These are phyloP conservation scores for Zoysia pacifica DNA, from an alignment of 176 grass and related monocot species.

Conservation along the genomic window DNA sequence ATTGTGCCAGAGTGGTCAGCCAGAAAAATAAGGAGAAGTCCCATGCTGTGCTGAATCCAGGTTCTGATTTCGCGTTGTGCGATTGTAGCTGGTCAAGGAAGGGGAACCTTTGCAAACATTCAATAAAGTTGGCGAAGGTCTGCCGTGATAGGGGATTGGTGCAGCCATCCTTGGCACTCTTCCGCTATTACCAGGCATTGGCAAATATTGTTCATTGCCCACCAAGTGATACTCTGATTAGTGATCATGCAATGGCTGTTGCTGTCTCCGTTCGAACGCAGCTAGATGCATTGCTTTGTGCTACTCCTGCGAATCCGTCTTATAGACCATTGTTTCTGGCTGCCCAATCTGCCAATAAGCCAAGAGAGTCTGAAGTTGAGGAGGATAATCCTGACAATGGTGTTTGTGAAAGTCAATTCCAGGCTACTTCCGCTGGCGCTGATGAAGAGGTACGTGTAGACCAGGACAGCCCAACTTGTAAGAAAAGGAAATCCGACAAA, in stretches of 20 bases:
- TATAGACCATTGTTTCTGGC: conserved; percentile 6
- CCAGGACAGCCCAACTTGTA: conserved; percentile 6
- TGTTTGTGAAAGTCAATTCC: conserved; percentile 25
- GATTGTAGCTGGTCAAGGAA: conserved; percentile 79
- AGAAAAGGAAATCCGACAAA: conserved; percentile 1
- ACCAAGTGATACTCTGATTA: conserved; percentile 64
- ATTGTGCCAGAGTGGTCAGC: conserved; percentile 61
- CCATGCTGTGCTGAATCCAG: conserved; percentile 69
- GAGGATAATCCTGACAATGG: conserved; percentile 24
- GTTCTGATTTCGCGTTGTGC: conserved; percentile 83
- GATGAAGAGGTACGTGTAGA: neutral
- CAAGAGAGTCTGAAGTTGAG: conserved; percentile 25
- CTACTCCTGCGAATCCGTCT: conserved; percentile 25
- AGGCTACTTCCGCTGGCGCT: conserved; percentile 7
- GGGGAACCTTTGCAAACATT: conserved; percentile 94
- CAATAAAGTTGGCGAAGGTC: conserved; percentile 62
- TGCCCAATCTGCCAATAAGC: conserved; percentile 31
- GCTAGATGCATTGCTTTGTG: conserved; percentile 53
- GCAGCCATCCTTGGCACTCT: conserved; percentile 60
- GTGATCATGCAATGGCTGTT: conserved; percentile 79
- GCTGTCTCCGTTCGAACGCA: conserved; percentile 72
- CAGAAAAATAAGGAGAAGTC: conserved; percentile 62
- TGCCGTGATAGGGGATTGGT: conserved; percentile 64
- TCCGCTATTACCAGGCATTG: conserved; percentile 66
- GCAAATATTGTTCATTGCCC: conserved; percentile 69